Base-by-base conservation (phyloP, 2,329 filamentous ascomycete species). In the Venturia carpophila region DNA sequence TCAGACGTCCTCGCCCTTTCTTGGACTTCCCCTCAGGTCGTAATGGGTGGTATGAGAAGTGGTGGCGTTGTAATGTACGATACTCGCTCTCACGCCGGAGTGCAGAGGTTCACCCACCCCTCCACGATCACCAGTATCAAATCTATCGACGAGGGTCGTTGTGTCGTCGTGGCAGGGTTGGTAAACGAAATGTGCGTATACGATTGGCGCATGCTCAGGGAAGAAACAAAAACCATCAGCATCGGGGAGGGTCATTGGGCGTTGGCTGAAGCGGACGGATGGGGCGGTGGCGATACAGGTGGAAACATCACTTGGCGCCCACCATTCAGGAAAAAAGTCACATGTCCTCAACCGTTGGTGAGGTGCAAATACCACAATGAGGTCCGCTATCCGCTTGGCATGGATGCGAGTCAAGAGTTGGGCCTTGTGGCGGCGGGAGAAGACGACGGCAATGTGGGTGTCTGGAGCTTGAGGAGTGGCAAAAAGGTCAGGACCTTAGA, bases 371-470 rank as follows among this genome's bases (percentile, higher is more conserved):
- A 68, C 17, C 73, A 75, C 42, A 60, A 68, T 2, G 69, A 73
- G 15, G 70, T 71, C 27, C 41, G 67, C 0, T 69, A 72, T 11
- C 67, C 58, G 17, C 49, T 73, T 0, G 74, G 70, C 6, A 52
- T 77, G 4, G 74, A 72, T 10, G 70, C 76, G 1, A 66, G 73
- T 56, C 45, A 67, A 0, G 60, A 69, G 2, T 47, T 75, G 10
- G 75, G 75, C 0, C 67, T 77, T 6, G 58, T 76, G 7, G 74
- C 73, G 1, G 69, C 69, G 0, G 72, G 75, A 55, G 71, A 73
- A 41, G 17, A 66, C 7, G 68, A 66, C 0, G 68, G 19, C 19
- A 67, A 76, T 15, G 65, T 64, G 5, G 37, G 52, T 11, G 30
- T 58, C 6, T 52, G 63, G 37, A 56, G 37, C 17, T 43, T 64